These are phyloP conservation scores for Chalaropsis thielavioides DNA, from an alignment of 2,329 filamentous ascomycete species.

Conservation along the genomic window DNA sequence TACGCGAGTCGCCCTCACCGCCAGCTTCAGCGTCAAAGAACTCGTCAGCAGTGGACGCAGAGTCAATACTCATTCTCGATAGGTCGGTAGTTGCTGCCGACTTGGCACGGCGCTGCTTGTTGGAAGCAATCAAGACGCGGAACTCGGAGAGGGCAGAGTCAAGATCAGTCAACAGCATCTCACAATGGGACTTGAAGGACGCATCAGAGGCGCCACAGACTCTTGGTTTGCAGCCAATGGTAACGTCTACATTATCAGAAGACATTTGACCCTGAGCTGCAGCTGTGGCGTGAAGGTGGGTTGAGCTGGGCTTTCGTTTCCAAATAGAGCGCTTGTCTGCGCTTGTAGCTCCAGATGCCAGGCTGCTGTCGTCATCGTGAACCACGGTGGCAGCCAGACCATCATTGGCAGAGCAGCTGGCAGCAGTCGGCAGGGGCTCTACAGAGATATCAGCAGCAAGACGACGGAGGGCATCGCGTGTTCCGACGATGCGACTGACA, in stretches of 20 bases:
- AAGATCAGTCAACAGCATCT: conserved; percentile 69
- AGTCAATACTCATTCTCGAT: conserved; percentile 59
- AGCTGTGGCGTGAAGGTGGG: conserved; percentile 26
- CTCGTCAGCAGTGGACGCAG: conserved; percentile 61
- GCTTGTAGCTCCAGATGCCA: conserved; percentile 1
- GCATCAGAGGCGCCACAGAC: conserved; percentile 39
- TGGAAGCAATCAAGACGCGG: conserved; percentile 58
- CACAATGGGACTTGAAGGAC: conserved; percentile 64
- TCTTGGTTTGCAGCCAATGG: conserved; percentile 27
- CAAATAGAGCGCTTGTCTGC: conserved; percentile 53
- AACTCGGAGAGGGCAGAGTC: conserved; percentile 77
- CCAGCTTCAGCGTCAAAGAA: conserved; percentile 85
- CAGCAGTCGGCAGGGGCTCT: conserved; percentile 35
- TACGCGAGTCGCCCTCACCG: conserved; percentile 44
- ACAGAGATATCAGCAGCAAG: conserved; percentile 71
- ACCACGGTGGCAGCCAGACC: conserved; percentile 26
- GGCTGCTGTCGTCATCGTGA: conserved; percentile 32
- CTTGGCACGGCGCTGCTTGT: conserved; percentile 57
- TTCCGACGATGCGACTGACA: conserved; percentile 73
- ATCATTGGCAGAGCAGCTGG: conserved; percentile 18
- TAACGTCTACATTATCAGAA: conserved; percentile 23
- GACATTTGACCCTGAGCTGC: conserved; percentile 25
- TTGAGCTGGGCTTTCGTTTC: conserved; percentile 67
- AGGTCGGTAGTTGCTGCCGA: conserved; percentile 33
- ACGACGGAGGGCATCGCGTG: conserved; percentile 73